Conservation (phyloP, 1,284 basidiomycete species). For the Stereum hirsutum region DNA sequence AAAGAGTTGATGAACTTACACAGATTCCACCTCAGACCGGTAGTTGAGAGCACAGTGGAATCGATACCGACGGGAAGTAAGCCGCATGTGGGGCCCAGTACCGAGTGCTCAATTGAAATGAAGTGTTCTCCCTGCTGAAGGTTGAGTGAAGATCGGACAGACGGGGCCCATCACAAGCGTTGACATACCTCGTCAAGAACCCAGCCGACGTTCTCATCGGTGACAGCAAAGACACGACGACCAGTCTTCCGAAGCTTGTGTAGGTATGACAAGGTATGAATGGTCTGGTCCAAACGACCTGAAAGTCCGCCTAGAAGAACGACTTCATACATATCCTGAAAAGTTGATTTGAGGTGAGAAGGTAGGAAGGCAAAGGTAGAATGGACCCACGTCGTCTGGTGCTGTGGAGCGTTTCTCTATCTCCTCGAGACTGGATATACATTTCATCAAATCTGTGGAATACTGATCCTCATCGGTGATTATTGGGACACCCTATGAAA, state of each 20-base stretch:
- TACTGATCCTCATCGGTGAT: conserved; percentile 67
- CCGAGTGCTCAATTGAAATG: conserved; percentile 63
- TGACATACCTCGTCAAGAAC: conserved; percentile 66
- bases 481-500: conserved; percentile 54
- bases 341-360: background rate
- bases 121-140: conserved; percentile 64
- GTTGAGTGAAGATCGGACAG: background rate
- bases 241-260: conserved; percentile 70
- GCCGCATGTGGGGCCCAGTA: conserved; percentile 86
- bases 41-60: conserved; percentile 68
- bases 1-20: conserved; percentile 34
- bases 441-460: conserved; percentile 95
- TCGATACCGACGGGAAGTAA: conserved; percentile 84
- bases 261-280: conserved; percentile 82
- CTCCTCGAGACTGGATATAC: conserved; percentile 58
- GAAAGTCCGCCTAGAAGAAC: conserved; percentile 84
- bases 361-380: no score
- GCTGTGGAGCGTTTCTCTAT: conserved; percentile 35
- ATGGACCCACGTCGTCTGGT: conserved; percentile 30
- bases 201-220: conserved; percentile 87
- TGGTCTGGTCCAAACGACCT: conserved; percentile 90
- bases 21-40: conserved; percentile 87
- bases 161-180: conserved; percentile 1
- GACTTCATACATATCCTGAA: conserved; percentile 45
- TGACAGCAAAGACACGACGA: conserved; percentile 64